Base-by-base conservation (phyloP, 257 asterid species). In the Asclepias syriaca region DNA sequence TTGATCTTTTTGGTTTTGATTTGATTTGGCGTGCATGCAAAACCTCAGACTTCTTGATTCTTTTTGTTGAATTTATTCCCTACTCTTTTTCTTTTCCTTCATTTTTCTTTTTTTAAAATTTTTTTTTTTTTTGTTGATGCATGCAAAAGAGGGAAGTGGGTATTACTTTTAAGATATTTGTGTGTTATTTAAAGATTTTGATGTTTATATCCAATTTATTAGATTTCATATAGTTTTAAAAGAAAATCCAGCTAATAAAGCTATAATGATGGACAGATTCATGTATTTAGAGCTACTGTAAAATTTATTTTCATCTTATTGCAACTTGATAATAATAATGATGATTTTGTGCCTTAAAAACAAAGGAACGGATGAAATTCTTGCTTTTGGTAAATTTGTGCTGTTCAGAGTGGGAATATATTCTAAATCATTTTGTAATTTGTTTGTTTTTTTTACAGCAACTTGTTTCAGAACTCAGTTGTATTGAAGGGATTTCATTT, bases 391-490 rank as follows among this genome's bases (percentile, higher is more conserved):
- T 7, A 43, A 43, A 43, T 43, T 69, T 59, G 69, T 72, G 8
- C 5, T 65, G 58, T 21, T 22, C 2, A 27, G 34, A 59, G 60
- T 51, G 16, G 69, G 84, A 74, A 65, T 77, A 57, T 65, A 55
- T 72, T 80, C 79, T 69, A 48, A 68, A 43, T 43, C 46, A 40
- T 40, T 40, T 40, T 40, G 46, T 5, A 40, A 6, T 40, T 40
- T 40, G 9, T 40, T 40, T 6, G 14, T 18, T 66, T 8, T 37
- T 37, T 65, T 71, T 14, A 57, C 54, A 59, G 74, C 40, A 65
- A 61, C 48, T 78, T 65, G 63, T 43, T 76, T 58, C 76, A 66
- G 77, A 56, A n/a, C 4, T 64, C 76, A 77, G 71, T 74, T 75
- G 71, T 50, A 75, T 56, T 71, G 76, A 64, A 51, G 75, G 72